Base-by-base conservation (phyloP, 352 stramenopile species). In the Phytopythium boreale region DNA sequence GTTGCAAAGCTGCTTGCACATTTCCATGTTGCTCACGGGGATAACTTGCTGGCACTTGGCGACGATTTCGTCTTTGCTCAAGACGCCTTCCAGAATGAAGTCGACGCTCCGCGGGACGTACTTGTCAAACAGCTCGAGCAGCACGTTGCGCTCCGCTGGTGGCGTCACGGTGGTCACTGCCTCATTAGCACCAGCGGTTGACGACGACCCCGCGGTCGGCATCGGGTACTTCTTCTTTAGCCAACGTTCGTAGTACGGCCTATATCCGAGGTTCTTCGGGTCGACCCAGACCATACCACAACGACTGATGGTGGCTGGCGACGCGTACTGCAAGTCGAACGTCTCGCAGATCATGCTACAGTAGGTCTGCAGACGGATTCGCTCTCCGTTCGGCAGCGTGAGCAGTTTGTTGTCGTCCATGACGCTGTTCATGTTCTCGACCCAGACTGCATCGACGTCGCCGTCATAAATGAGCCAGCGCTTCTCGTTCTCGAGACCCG, bases 371-470 rank as follows among this genome's bases (percentile, higher is more conserved):
- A 98, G 68, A 1, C 90, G 88, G 62, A 98, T 98, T 12, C 96
- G 93, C 66, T 98, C 95, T 22, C 96, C 96, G 66, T 98, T 98
- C 4, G 95, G 95, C 9, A 98, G 68, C 6, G 95, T 98, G 0
- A 98, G 76, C 51, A 98, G 67, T 63, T 97, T 97, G 79, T 98
- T 98, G 67, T 98, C 95, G 56, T 98, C 96, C 96, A 98, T 98
- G 59, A 98, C 96, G 26, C 88, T 97, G 78, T 99, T 99, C 95
- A 99, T 98, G 66, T 98, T 98, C 76, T 99, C 96, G 53, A 99
- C 94, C 96, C 96, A 99, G 22, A 98, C 85, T 0, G 96, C 93
- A 69, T 99, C 96, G 0, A 99, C 94, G 59, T 98, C 96, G 26
- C 96, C 96, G 63, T 99, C 95, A 72, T 96, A 98, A 41, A 99